Evolutionary conservation across 768 basidiomycete genomes (phyloP), one percentile per base, ranked within the genome.

Genomic region (Neoboletus subvelutipes): DNA sequence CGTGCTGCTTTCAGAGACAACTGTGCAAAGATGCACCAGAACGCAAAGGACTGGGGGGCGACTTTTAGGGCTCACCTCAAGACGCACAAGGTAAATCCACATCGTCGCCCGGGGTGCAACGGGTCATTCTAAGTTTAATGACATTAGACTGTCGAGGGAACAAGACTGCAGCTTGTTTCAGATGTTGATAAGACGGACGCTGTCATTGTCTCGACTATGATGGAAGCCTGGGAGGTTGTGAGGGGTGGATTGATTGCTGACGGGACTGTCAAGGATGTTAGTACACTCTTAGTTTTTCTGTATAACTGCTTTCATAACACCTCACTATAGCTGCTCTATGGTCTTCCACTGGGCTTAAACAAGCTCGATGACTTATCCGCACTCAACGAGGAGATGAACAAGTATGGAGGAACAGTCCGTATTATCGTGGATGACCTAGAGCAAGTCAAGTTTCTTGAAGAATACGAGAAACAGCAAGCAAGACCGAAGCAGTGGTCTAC

Each of bases 11-110:
- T 94, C 70, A 82, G 82, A 36, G 71, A 78, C 31, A 94, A 94
- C 68, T 93, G 90, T 69, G 79, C 79, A 12, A 74, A 70, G 55
- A 92, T 94, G 86, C 86, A 88, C 61, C 69, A 75, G 48, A 84
- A 82, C 41, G 83, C 88, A 15, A 77, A 77, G 53, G 76, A 78
- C 28, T 88, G 87, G 80, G 85, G 85, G 2, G 85, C 88, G 17
- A 76, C 66, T 10, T 94, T 94, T 70, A 78, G 92, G 47, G 89
- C 86, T 5, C 93, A 94, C 71, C 79, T 94, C 51, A 95, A 94
- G 74, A 89, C 88, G 0, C 88, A 91, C 68, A 91, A 91, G 79
- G 88, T 85, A 67, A 26, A 28, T 65, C 37, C 36, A 43, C 13
- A 31, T 15, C 18, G 15, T 49, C n/a, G 12, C 15, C 24, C 13